Evolutionary conservation across 2,329 filamentous ascomycete genomes (phyloP).

Genomic region (Botrytis hyacinthi): DNA sequence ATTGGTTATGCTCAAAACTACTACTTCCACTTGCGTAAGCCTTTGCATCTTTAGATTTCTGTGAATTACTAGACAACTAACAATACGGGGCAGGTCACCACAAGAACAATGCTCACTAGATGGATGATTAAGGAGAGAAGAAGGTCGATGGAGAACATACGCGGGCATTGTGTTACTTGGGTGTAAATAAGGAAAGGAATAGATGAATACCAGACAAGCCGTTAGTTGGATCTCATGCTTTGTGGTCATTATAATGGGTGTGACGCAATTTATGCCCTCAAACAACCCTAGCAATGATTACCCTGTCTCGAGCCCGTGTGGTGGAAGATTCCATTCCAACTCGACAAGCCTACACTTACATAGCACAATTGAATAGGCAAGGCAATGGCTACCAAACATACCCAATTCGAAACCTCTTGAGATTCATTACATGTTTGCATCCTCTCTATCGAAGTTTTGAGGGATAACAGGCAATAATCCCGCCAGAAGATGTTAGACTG

Average conservation of each 20-base stretch:
- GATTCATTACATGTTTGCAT: slow-evolving; percentile 1
- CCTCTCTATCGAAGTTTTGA: not conserved
- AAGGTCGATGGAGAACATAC: slow-evolving; percentile 2
- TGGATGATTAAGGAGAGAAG: slow-evolving; percentile 12
- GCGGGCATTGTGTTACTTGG: slow-evolving; percentile 17
- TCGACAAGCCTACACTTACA: not conserved
- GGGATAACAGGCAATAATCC: not conserved
- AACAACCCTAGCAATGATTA: not conserved
- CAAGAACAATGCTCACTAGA: slow-evolving; percentile 99
- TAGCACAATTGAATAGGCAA: not conserved
- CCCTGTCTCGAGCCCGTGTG: not conserved
- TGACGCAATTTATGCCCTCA: not conserved
- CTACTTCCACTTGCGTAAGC: slow-evolving; percentile 99
- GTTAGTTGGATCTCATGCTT: not conserved
- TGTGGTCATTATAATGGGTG: slow-evolving; percentile 5
- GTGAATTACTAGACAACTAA: not conserved
- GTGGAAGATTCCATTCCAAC: not conserved
- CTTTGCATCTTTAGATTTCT: not conserved
- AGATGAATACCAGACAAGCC: slow-evolving; percentile 25
- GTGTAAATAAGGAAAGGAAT: slow-evolving; percentile 37
- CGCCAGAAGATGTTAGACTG: not conserved
- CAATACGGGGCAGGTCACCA: slow-evolving; percentile 73
- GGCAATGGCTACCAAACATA: not conserved
- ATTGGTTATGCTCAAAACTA: slow-evolving; percentile 97
- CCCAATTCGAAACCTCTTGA: not conserved